Conservation (phyloP, 2,329 filamentous ascomycete genomes). For the Colletotrichum agaves region DNA sequence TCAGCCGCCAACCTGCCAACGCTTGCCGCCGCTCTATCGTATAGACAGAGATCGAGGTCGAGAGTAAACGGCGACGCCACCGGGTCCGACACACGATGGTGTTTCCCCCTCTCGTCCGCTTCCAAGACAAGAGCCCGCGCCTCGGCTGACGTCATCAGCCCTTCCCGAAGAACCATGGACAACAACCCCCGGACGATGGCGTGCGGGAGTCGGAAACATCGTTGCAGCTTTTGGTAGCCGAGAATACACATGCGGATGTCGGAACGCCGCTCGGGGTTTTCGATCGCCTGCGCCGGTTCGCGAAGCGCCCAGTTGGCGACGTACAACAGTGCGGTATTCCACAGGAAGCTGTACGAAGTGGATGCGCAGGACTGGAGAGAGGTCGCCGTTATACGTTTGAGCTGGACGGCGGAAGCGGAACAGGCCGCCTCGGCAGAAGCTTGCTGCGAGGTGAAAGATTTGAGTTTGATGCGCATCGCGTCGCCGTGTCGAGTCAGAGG, state of each 20-base stretch:
- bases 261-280: background rate
- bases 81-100: background rate
- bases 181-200: background rate
- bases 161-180: conserved; percentile 21
- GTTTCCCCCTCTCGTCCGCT: conserved; percentile 15
- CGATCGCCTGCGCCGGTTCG: background rate
- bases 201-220: conserved; percentile 1
- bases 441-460: conserved; percentile 16
- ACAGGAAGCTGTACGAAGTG: conserved; percentile 13
- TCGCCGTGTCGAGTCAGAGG: conserved; percentile 1
- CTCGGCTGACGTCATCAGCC: background rate
- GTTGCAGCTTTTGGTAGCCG: conserved; percentile 18
- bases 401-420: background rate
- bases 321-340: conserved; percentile 20
- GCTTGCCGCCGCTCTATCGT: background rate
- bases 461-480: conserved; percentile 7
- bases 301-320: conserved; percentile 4
- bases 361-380: conserved; percentile 11
- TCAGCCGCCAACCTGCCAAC: conserved; percentile 9
- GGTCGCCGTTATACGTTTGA: background rate
- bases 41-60: conserved; percentile 11
- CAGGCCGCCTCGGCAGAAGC: conserved; percentile 17
- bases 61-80: conserved; percentile 9
- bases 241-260: conserved; percentile 14
- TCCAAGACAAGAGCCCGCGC: conserved; percentile 18